phyloP scores from a whole-genome alignment of 768 basidiomycete species.

The Xerocomellus amylosporus region DNA sequence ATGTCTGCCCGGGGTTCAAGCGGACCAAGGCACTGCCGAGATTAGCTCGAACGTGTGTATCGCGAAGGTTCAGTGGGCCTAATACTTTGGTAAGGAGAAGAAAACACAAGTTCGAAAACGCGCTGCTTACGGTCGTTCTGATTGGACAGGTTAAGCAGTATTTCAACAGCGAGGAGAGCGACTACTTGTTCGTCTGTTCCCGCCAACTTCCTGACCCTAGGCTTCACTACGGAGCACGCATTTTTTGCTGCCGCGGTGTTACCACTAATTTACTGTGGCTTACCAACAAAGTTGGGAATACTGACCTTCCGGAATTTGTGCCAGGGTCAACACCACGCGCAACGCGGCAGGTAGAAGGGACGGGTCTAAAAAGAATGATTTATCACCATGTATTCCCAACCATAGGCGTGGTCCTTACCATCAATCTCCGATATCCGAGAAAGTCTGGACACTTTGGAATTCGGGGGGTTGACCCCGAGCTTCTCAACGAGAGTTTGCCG shows the following conservation, averaged over 20 bases:
- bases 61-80: slow-evolving; percentile 9
- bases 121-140: too few relatives aligned
- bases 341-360: slow-evolving; percentile 16
- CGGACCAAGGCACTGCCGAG: slow-evolving; percentile 14
- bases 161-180: slow-evolving; percentile 22
- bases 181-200: slow-evolving; percentile 3
- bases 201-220: slow-evolving; percentile 15
- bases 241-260: background rate
- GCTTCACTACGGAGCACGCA: slow-evolving; percentile 6
- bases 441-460: slow-evolving; percentile 8
- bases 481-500: slow-evolving; percentile 4
- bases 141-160: too few relatives aligned
- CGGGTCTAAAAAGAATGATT: slow-evolving; percentile 3
- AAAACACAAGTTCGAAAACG: background rate
- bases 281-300: background rate
- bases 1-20: background rate
- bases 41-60: slow-evolving; percentile 14
- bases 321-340: slow-evolving; percentile 16
- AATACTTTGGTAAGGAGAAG: background rate
- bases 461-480: background rate
- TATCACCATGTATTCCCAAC: background rate
- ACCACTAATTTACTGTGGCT: too few relatives aligned
- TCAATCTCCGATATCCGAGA: slow-evolving; percentile 14
- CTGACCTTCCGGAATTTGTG: slow-evolving; percentile 18
- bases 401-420: background rate